Evolutionary conservation across 148 eudicot species (phyloP).

Genomic region (Selenicereus undatus): DNA sequence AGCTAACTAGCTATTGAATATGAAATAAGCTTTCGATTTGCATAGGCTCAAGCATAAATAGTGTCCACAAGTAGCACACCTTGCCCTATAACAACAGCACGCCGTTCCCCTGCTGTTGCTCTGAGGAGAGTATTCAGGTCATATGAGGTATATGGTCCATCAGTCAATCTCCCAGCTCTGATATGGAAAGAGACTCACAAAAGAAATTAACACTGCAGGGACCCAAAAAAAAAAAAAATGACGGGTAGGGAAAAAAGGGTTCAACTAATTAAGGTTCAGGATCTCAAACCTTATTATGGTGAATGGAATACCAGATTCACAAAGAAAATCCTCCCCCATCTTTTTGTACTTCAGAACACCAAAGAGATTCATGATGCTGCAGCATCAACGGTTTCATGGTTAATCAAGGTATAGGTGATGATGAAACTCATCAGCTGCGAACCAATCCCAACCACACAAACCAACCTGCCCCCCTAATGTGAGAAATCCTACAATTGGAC

Average conservation of each 20-base stretch:
- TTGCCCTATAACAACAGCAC: slow-evolving; percentile 86
- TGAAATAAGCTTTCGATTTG: background rate
- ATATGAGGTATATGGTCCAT: slow-evolving; percentile 98
- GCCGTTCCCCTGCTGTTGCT: slow-evolving; percentile 97
- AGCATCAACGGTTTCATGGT: background rate
- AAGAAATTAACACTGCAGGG: background rate
- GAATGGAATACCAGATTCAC: slow-evolving; percentile 79
- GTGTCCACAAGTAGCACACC: slow-evolving; percentile 36
- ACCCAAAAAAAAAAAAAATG: background rate
- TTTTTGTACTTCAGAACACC: slow-evolving; percentile 96
- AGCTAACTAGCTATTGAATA: background rate
- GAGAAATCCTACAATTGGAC: too few relatives aligned
- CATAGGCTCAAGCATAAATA: background rate
- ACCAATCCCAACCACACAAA: too few relatives aligned
- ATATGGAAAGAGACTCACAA: slow-evolving; percentile 2
- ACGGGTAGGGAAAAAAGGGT: background rate
- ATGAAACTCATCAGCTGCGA: background rate
- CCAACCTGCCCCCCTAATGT: too few relatives aligned
- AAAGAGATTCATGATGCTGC: slow-evolving; percentile 95
- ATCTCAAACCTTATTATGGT: slow-evolving; percentile 77
- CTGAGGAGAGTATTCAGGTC: slow-evolving; percentile 89
- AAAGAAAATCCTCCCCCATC: slow-evolving; percentile 95
- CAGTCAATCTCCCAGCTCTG: slow-evolving; percentile 93
- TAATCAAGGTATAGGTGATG: background rate
- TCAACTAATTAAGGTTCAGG: background rate